These are phyloP conservation scores for Logfia minima DNA, from an alignment of 129 eudicot genomes.

Conservation along the genomic window DNA sequence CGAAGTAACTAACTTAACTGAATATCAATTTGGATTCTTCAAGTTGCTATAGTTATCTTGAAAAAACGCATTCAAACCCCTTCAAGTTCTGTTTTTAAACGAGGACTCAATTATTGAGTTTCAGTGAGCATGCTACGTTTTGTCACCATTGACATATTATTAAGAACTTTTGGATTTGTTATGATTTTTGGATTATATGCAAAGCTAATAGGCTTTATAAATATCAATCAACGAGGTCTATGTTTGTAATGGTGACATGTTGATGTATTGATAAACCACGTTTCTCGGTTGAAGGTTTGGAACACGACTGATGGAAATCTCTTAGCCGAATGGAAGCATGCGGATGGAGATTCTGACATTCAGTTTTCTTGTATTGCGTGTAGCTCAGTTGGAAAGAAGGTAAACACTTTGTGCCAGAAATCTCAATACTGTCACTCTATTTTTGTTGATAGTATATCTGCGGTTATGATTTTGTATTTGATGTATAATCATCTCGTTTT, in stretches of 20 bases:
- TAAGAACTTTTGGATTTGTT: no score
- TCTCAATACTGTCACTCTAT: background rate
- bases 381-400: conserved; percentile 51
- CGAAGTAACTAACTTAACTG: background rate
- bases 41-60: background rate
- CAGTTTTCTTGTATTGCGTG: conserved; percentile 47
- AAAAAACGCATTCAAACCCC: no score
- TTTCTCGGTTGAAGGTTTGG: conserved; percentile 48
- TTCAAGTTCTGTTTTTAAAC: no score
- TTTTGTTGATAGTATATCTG: background rate
- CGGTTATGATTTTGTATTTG: background rate
- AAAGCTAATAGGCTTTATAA: background rate
- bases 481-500: background rate
- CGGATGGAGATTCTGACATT: conserved; percentile 31
- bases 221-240: background rate
- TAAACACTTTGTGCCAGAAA: background rate
- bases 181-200: background rate
- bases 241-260: background rate
- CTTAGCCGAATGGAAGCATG: conserved; percentile 49
- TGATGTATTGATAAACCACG: background rate
- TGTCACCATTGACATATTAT: no score
- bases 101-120: no score
- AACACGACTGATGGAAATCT: conserved; percentile 49
- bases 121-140: no score
- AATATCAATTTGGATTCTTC: background rate